Base-by-base conservation (phyloP, 2,329 filamentous ascomycete species). In the Trichocomaceae sp. region DNA sequence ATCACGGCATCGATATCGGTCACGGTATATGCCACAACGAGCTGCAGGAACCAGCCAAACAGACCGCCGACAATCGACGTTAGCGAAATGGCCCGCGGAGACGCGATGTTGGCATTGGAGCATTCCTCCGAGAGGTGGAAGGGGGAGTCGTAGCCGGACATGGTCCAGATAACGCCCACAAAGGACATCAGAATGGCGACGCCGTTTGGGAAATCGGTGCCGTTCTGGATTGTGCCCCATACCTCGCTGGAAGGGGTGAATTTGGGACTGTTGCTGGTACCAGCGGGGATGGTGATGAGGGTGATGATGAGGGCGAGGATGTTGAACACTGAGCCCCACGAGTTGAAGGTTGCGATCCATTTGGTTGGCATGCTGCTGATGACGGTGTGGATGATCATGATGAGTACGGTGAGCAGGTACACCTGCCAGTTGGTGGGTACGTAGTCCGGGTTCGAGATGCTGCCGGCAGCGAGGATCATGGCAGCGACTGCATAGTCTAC, bases 91-190 rank as follows among this genome's bases (percentile, higher is more conserved):
- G 86, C 86, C 12, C 86, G 80, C 0, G 86, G 86, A 9, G 84
- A 81, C 29, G 86, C 85, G 46, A 88, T 71, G 60, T 81, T 83
- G 26, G 86, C 86, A 61, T 89, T 89, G 57, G 82, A 84, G 69
- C 86, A 89, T 68, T 90, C 86, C 64, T 90, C 86, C 3, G 83
- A 79, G n/a, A 89, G 70, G 69, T 89, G 86, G 67, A 88, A 88
- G 0, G 85, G 82, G 0, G 79, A 79, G 67, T 87, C 84, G 64
- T 86, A 87, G 41, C 84, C 83, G 5, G 77, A 77, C 78, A 84
- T 84, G 5, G 83, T 86, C 83, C 83, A 86, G 59, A 87, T 85
- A 33, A 86, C 84, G 26, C 80, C 79, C 44, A 87, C 79, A 66
- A 89, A 90, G 20, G 79, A 82, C 85, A 88, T 88, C 23, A 89